Evolutionary conservation across 306 rosid genomes (phyloP).

Genomic region (Pachyrhizus erosus): DNA sequence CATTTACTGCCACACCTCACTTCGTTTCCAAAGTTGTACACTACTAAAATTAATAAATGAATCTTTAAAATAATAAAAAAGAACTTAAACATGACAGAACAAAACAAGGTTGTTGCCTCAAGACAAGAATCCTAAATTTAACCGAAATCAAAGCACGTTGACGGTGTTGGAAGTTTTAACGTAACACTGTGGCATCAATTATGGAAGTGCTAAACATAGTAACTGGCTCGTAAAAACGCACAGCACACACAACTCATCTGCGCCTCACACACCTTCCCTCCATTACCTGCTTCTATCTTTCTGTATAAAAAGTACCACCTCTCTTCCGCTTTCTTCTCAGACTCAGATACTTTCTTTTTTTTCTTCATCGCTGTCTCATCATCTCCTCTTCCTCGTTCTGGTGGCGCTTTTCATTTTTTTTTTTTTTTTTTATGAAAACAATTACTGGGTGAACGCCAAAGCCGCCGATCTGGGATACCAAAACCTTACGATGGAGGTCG

Average conservation of each 20-base stretch:
- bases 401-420: slow-evolving; percentile 33
- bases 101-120: neutral
- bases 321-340: neutral
- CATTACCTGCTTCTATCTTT: too few species aligned
- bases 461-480: neutral
- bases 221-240: neutral
- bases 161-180: neutral
- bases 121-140: neutral
- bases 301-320: neutral
- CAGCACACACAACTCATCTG: neutral
- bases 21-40: neutral
- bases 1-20: neutral
- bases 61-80: neutral
- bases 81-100: neutral
- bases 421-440: slow-evolving; percentile 43
- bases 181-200: neutral
- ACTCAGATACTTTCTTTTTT: neutral
- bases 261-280: neutral
- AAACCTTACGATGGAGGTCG: slow-evolving; percentile 55
- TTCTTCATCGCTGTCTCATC: neutral
- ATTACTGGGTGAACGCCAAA: slow-evolving; percentile 16
- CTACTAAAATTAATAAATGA: neutral
- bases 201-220: neutral
- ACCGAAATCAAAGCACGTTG: neutral
- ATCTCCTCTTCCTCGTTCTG: neutral